Evolutionary conservation across 2,329 filamentous ascomycete genomes (phyloP), one percentile per base, ranked within the genome.

Genomic region (Fusarium oligoseptatum): DNA sequence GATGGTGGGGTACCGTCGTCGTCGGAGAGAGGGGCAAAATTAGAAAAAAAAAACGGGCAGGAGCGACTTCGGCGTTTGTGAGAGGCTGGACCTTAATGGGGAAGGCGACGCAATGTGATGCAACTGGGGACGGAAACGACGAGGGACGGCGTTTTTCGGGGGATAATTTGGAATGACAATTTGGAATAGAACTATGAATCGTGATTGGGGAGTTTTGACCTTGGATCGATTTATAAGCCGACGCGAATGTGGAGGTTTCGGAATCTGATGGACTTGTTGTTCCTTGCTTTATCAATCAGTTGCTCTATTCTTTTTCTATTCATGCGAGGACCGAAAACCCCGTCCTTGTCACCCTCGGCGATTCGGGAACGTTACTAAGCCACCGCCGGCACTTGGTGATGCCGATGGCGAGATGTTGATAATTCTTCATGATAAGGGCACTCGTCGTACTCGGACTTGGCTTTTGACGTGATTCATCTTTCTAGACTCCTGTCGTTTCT

Each of bases 81-180:
- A 63, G 60, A 52, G 60, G 60, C 60, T 22, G 22, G 37, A 22
- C 32, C 55, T 60, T 41, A 22, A 60, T 60, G 57, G 57, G 57
- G 57, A 60, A 43, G 29, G 32, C 52, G 52, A 29, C 37, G 57
- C 57, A 60, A 60, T 58, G 56, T 32, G 56, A 58, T 58, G 56
- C 56, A 58, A 39, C 48, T 52, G 48, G 48, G 48, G 48, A 50
- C 43, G 43, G 43, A 48, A 48, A 48, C 43, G 43, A 48, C 45
- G 22, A 50, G 45, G 17, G 48, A 32, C 34, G 52, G 52, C 29
- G 52, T 22, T 24, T 36, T 56, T 56, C 32, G 52, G 52, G 52
- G 68, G 72, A 64, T 61, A 64, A 75, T 75, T 73, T 73, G 43
- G 36, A 55, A 72, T 72, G 74, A 70, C 60, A 73, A 75, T 75